phyloP scores from a whole-genome alignment of 2,329 filamentous ascomycete species.

The Sodiomyces alkalinus region DNA sequence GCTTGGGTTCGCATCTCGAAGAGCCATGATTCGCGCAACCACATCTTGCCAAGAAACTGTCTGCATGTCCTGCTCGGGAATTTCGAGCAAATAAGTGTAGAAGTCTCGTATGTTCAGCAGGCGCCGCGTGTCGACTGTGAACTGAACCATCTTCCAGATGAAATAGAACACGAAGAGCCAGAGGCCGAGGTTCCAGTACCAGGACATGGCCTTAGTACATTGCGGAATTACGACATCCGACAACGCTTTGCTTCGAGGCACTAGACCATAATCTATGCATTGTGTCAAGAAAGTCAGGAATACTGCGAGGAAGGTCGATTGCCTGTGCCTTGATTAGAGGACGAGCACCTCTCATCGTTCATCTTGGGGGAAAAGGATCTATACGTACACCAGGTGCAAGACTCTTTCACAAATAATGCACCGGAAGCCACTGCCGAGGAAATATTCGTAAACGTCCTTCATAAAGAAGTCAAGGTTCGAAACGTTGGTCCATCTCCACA shows the following conservation, averaged over 20 bases:
- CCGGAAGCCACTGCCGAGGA: conserved; percentile 66
- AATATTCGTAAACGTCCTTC: conserved; percentile 74
- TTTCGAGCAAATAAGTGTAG: conserved; percentile 66
- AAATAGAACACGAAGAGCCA: conserved; percentile 82
- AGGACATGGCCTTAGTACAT: conserved; percentile 63
- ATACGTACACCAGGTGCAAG: conserved; percentile 55
- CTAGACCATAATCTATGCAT: conserved; percentile 67
- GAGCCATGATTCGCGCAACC: conserved; percentile 67
- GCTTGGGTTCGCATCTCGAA: conserved; percentile 75
- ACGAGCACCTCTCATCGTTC: background rate
- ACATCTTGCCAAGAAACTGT: conserved; percentile 90
- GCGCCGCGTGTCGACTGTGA: conserved; percentile 56
- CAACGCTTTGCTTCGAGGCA: conserved; percentile 48
- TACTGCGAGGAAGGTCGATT: conserved; percentile 66
- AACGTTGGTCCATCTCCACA: conserved; percentile 90
- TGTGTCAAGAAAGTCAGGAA: conserved; percentile 74
- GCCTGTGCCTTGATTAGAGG: conserved; percentile 28
- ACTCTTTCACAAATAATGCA: conserved; percentile 63
- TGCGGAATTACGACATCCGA: conserved; percentile 47
- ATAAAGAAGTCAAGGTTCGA: conserved; percentile 81
- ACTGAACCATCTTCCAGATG: conserved; percentile 63
- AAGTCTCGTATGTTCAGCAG: conserved; percentile 72
- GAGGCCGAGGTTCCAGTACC: conserved; percentile 59
- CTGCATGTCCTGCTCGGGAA: conserved; percentile 75
- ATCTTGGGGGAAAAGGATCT: conserved; percentile 1